Percentiles rank a stretch among this genome's conserved stretches.
Conservation (phyloP, 2,329 filamentous ascomycete genomes). For the Elsinoe necatrix region DNA sequence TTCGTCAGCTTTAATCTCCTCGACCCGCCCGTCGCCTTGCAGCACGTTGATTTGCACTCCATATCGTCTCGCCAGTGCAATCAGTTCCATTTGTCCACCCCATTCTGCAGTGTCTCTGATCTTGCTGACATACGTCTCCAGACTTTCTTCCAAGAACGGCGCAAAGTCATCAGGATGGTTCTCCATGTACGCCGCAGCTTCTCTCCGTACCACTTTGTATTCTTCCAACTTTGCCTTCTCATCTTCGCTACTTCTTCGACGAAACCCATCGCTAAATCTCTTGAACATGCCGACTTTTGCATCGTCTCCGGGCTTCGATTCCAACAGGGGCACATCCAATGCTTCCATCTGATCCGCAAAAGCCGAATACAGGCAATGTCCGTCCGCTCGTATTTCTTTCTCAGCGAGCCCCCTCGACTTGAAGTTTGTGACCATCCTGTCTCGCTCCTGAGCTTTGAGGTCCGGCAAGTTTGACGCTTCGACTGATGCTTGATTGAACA, state of each 20-base stretch:
- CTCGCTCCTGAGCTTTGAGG: conserved; percentile 59
- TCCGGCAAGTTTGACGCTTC: conserved; percentile 71
- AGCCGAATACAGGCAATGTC: conserved; percentile 89
- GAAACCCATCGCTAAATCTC: conserved; percentile 12
- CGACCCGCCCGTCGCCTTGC: conserved; percentile 69
- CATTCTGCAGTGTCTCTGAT: conserved; percentile 86
- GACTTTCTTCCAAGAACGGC: conserved; percentile 75
- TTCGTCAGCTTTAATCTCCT: conserved; percentile 57
- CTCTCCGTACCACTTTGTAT: conserved; percentile 61
- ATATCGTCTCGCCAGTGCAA: conserved; percentile 74
- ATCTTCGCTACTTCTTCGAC: conserved; percentile 17
- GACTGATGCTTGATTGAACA: conserved; percentile 56
- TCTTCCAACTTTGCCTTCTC: conserved; percentile 16
- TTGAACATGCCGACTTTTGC: conserved; percentile 15
- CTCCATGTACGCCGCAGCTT: conserved; percentile 70
- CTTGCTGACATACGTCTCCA: conserved; percentile 63
- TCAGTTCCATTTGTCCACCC: conserved; percentile 87
- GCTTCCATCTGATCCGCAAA: conserved; percentile 69
- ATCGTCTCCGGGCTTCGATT: conserved; percentile 36
- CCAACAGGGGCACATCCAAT: conserved; percentile 37
- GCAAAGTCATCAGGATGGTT: conserved; percentile 70
- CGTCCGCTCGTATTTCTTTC: conserved; percentile 76
- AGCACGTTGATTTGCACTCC: conserved; percentile 74
- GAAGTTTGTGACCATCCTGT: conserved; percentile 62
- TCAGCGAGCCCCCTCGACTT: conserved; percentile 57